Evolutionary conservation across 176 grass and related monocot species (phyloP), one percentile per base, ranked within the genome.

Genomic region (Coix lacrymajobi): DNA sequence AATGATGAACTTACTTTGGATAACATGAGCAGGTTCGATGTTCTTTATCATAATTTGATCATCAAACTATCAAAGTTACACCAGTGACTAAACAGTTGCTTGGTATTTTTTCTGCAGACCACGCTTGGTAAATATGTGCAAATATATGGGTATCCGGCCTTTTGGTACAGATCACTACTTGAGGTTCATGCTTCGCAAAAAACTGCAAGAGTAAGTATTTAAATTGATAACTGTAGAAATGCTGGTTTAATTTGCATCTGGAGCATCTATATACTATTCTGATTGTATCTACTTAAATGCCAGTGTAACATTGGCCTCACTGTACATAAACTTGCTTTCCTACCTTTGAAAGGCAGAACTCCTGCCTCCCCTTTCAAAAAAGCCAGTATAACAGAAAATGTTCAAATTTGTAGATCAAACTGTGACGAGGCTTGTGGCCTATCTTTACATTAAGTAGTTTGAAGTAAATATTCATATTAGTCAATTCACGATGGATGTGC

Each of bases 1-100:
- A 99, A 99, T 69, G 93, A 99, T 92, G 97, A 99, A 83, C 87
- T 99, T 64, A 99, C 97, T 85, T 83, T 99, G 91, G 97, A 99
- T 83, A 99, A 99, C 85, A 99, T 99, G 81, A 99, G 89, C 97
- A 96, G 93, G 97, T 99, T 79, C 54, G 31, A 24, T 14, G 31
- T 79, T 22, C 69, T 90, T 77, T 13, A 79, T 28, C n/a, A 31
- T 62, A 83, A 73, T 44, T 79, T 79, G 32, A 67, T 54, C 56
- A 77, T 71, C 73, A 60, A 38, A 72, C 13, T 63, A 60, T 60
- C 56, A 71, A 25, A 58, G 54, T 86, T 78, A 26, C 31, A 64
- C 44, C 26, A 73, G 45, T 73, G 54, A 34, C 56, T 48, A 73
- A 71, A 73, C 52, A 43, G 52, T 51, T 45, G 25, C 32, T 26